Evolutionary conservation across 2,329 filamentous ascomycete species (phyloP).

Genomic region (Trichoderma afroharzianum): DNA sequence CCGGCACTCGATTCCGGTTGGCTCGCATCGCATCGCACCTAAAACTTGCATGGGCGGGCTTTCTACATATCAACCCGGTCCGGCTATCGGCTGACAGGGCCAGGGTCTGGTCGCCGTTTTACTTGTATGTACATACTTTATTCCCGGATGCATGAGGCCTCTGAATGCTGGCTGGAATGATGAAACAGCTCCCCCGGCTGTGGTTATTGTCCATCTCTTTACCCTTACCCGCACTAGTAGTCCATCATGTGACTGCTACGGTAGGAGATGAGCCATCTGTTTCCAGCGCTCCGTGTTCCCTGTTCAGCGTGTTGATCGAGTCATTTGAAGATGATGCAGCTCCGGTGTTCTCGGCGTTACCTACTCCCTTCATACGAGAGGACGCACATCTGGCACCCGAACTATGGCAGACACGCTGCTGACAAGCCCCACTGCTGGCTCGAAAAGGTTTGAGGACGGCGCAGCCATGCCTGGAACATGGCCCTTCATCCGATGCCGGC

Average conservation of each 20-base stretch:
- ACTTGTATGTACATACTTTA: not conserved
- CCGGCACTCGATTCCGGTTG: not conserved
- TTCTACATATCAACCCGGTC: not conserved
- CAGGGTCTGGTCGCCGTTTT: not conserved
- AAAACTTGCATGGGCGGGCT: not conserved
- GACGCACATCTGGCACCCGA: not conserved
- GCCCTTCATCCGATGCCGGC: slow-evolving; percentile 12
- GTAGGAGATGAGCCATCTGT: not conserved
- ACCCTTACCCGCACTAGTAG: not conserved
- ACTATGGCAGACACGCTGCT: not conserved
- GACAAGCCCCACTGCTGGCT: slow-evolving; percentile 3
- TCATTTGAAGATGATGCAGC: not conserved
- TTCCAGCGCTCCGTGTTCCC: not conserved
- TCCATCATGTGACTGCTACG: slow-evolving; percentile 1
- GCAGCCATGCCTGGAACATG: not conserved
- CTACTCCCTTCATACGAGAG: not conserved
- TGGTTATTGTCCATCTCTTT: not conserved
- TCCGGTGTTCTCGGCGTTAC: not conserved
- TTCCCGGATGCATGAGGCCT: not conserved
- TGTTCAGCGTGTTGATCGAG: not conserved
- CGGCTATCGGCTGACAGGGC: slow-evolving; percentile 14
- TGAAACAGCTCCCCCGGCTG: not conserved
- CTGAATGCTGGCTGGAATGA: not conserved
- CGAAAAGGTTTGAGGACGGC: not conserved
- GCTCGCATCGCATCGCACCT: not conserved